Evolutionary conservation across 176 grass and related monocot genomes (phyloP), one percentile per base, ranked within the genome.

Genomic region (Carex scoparia): DNA sequence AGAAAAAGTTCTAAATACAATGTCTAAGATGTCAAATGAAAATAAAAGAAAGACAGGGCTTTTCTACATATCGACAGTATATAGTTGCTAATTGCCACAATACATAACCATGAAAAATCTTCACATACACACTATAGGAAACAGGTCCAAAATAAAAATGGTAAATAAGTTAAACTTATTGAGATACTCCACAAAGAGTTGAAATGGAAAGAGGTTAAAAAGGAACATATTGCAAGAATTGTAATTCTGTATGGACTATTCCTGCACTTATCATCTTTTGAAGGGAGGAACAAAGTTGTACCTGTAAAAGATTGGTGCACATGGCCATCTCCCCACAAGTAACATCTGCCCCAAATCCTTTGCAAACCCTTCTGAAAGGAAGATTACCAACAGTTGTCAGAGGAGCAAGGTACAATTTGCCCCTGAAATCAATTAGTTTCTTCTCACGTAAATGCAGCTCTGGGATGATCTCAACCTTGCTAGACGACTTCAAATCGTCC

Each of bases 241-340:
- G 5, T 27, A 23, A 19, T 28, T 63, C 6, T 63, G 19, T 16
- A 69, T 69, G 13, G 33, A 69, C 65, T 16, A 27, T 63, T 61
- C 61, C 65, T 69, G 32, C 32, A 37, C 32, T 65, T 65, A 65
- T 10, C 62, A 63, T 27, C 61, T 23, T 77, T 27, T 4, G 4
- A 14, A 44, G 4, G 28, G 38, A 64, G 32, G 10, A 81, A 23
- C 16, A 54, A 67, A 15, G 55, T 80, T 79, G 79, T 68, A 94
- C 95, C 92, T 98, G 92, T 86, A 98, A 90, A 85, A 98, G 91
- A 93, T 98, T 98, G 67, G 90, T 89, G 77, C 95, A 94, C 95
- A 98, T 94, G 68, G 95, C 91, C 95, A 98, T 98, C 87, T 98
- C 95, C 86, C 95, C 95, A 66, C 95, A 94, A 75, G 95, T 98